Evolutionary conservation across 352 stramenopile species (phyloP).

Genomic region (Phytophthora tentaculata): DNA sequence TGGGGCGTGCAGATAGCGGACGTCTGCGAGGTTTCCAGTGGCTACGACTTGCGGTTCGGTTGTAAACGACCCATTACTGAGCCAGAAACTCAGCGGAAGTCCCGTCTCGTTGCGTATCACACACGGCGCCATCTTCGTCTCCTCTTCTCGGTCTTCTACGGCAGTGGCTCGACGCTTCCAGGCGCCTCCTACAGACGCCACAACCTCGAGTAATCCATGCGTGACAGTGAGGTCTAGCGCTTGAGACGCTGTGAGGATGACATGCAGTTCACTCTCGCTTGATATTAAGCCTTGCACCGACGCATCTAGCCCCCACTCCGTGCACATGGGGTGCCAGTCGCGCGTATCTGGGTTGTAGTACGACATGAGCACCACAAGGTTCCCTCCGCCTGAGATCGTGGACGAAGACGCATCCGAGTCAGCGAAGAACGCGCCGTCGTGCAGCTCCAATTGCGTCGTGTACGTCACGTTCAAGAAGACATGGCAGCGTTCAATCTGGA

Average conservation of each 20-base stretch:
- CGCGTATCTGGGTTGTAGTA: slow-evolving; percentile 88
- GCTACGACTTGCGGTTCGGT: slow-evolving; percentile 45
- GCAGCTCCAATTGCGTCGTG: slow-evolving; percentile 24
- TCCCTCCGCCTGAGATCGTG: slow-evolving; percentile 70
- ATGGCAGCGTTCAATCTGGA: slow-evolving; percentile 74
- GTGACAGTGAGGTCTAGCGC: slow-evolving; percentile 80
- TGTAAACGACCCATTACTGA: slow-evolving; percentile 54
- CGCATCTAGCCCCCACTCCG: slow-evolving; percentile 74
- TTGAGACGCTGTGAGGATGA: slow-evolving; percentile 76
- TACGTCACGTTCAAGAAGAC: slow-evolving; percentile 81
- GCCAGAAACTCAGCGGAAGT: slow-evolving; percentile 71
- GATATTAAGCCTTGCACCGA: slow-evolving; percentile 62
- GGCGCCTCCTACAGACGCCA: slow-evolving; percentile 75
- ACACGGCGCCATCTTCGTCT: slow-evolving; percentile 67
- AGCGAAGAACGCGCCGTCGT: slow-evolving; percentile 26
- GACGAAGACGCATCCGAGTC: slow-evolving; percentile 32
- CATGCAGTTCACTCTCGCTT: slow-evolving; percentile 67
- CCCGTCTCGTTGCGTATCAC: slow-evolving; percentile 84
- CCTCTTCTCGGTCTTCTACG: slow-evolving; percentile 17
- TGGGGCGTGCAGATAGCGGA: slow-evolving; percentile 71
- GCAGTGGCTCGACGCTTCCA: slow-evolving; percentile 57
- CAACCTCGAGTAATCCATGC: slow-evolving; percentile 77
- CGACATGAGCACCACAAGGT: slow-evolving; percentile 64
- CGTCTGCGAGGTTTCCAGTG: slow-evolving; percentile 54
- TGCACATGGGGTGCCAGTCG: slow-evolving; percentile 84